Evolutionary conservation across 164 flowering plant genomes (phyloP).

Genomic region (Tetracentron sinense): DNA sequence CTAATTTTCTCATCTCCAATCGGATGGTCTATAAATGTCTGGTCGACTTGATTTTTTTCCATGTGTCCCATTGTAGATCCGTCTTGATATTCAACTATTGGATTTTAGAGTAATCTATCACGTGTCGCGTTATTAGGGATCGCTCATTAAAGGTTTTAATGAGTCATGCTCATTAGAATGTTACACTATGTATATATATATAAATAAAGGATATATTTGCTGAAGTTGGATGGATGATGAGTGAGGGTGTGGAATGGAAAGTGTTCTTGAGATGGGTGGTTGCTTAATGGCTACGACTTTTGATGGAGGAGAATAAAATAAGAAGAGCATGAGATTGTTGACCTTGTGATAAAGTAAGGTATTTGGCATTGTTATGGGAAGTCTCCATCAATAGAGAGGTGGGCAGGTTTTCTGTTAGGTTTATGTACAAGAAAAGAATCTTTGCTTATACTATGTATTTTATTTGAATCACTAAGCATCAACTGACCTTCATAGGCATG

Average conservation of each 20-base stretch:
- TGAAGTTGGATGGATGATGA: neutral
- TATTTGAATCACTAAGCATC: too few species aligned
- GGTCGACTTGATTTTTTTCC: too few species aligned
- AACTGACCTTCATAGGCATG: too few species aligned
- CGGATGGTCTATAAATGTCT: too few species aligned
- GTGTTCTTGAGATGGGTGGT: conserved; percentile 8
- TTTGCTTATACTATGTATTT: too few species aligned
- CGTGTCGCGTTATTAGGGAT: too few species aligned
- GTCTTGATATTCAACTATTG: too few species aligned
- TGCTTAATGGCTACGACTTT: conserved; percentile 26
- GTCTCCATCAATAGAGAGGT: conserved; percentile 20
- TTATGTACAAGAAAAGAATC: conserved; percentile 16
- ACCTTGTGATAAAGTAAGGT: conserved; percentile 16
- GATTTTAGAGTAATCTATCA: too few species aligned
- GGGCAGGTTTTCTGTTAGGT: conserved; percentile 32
- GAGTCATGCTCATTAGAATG: too few species aligned
- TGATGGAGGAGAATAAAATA: neutral
- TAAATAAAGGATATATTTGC: neutral
- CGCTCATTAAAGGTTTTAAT: too few species aligned
- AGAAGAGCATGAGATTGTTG: conserved; percentile 39
- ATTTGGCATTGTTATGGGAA: conserved; percentile 11
- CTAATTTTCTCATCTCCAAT: too few species aligned
- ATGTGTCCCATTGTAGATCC: too few species aligned
- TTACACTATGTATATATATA: neutral
- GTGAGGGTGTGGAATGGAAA: conserved; percentile 3